These are phyloP conservation scores for Coniella lustricola DNA, from an alignment of 2,329 filamentous ascomycete species.

Conservation along the genomic window DNA sequence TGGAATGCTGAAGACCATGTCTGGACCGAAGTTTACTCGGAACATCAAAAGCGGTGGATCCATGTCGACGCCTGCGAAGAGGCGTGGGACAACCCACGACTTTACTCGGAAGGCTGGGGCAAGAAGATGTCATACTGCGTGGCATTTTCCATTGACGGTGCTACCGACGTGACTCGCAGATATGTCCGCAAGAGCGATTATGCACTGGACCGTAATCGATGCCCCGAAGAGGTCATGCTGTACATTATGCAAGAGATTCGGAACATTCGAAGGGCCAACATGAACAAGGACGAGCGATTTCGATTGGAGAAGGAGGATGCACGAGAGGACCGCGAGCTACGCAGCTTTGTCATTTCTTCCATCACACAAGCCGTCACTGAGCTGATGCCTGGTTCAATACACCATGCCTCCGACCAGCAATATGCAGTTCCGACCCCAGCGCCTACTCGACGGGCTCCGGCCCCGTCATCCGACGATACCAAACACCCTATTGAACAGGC, in stretches of 20 bases:
- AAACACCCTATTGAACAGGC: slow-evolving; percentile 56
- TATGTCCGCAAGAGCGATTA: slow-evolving; percentile 67
- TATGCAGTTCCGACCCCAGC: slow-evolving; percentile 20
- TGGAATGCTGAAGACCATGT: slow-evolving; percentile 98
- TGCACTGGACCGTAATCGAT: slow-evolving; percentile 67
- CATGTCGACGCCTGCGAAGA: slow-evolving; percentile 94
- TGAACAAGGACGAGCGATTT: slow-evolving; percentile 80
- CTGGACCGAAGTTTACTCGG: slow-evolving; percentile 96
- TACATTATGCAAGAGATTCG: slow-evolving; percentile 92
- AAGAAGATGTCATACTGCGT: slow-evolving; percentile 97
- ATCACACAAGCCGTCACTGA: slow-evolving; percentile 68
- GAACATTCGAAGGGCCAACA: slow-evolving; percentile 71
- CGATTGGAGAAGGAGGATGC: slow-evolving; percentile 74
- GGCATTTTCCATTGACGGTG: slow-evolving; percentile 86
- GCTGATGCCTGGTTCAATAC: slow-evolving; percentile 46
- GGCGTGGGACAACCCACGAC: slow-evolving; percentile 85
- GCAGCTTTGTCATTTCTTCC: slow-evolving; percentile 64
- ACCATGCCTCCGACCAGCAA: background rate
- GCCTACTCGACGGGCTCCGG: slow-evolving; percentile 17
- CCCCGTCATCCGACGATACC: slow-evolving; percentile 39
- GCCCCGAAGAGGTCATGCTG: slow-evolving; percentile 81
- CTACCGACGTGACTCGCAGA: slow-evolving; percentile 58
- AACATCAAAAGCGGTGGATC: slow-evolving; percentile 90
- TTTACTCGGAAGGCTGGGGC: slow-evolving; percentile 92
- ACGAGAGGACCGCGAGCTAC: slow-evolving; percentile 67